Percentiles rank a stretch among this genome's conserved stretches.
Evolutionary conservation across 176 grass and related monocot species (phyloP).

Genomic region (Pontederia crassipes): DNA sequence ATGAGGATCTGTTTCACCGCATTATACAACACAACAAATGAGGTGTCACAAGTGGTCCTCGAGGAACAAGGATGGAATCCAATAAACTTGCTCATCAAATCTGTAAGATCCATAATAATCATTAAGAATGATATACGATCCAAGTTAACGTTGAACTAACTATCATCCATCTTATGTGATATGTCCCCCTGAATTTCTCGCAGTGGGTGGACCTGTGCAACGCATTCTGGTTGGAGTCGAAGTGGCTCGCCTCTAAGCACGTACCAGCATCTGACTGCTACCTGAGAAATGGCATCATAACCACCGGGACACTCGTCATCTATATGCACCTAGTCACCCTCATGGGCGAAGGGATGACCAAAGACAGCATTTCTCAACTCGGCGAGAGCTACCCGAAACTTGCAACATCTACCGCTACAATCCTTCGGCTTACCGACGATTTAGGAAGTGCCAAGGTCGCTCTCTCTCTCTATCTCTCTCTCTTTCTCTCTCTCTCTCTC

Average conservation of each 20-base stretch:
- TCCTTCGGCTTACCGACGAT: slow-evolving; percentile 59
- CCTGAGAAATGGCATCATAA: slow-evolving; percentile 33
- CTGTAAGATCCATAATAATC: not conserved
- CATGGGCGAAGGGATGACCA: slow-evolving; percentile 21
- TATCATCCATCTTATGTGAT: not conserved
- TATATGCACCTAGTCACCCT: slow-evolving; percentile 16
- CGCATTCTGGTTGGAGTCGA: slow-evolving; percentile 44
- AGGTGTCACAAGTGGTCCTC: slow-evolving; percentile 20
- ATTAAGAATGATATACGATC: not conserved
- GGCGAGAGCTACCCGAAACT: not conserved
- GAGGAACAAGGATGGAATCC: slow-evolving; percentile 36
- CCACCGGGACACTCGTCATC: slow-evolving; percentile 21
- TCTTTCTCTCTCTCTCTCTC: not conserved
- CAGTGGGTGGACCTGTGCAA: slow-evolving; percentile 55
- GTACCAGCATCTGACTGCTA: slow-evolving; percentile 32
- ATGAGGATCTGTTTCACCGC: slow-evolving; percentile 46
- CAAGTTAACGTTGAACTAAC: not conserved
- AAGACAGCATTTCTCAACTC: not conserved
- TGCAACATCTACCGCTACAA: slow-evolving; percentile 35
- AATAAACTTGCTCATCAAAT: not conserved
- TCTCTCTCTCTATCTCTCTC: not conserved
- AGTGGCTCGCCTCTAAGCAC: slow-evolving; percentile 35
- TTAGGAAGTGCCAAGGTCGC: slow-evolving; percentile 49
- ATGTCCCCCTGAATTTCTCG: not conserved
- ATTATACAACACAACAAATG: slow-evolving; percentile 36